Evolutionary conservation across 2,329 filamentous ascomycete species (phyloP).

Genomic region (Paracorniculantispora psalliotae): DNA sequence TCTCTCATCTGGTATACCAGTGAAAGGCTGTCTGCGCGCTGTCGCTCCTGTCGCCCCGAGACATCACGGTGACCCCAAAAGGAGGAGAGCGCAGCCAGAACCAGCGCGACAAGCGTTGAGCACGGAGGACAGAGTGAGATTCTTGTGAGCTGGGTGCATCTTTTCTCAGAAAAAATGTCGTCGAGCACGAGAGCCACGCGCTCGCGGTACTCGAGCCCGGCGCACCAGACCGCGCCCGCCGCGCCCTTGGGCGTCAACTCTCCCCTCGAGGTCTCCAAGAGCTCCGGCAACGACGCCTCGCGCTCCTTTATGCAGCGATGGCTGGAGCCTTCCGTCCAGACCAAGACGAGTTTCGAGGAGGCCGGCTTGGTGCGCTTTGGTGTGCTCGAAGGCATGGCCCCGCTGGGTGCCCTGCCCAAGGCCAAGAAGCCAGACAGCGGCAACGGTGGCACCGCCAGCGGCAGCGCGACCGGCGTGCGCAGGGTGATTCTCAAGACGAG

Average conservation of each 20-base stretch:
- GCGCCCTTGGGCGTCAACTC: slow-evolving; percentile 21
- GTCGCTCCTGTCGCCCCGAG: background rate
- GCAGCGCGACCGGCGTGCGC: slow-evolving; percentile 26
- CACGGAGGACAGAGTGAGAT: slow-evolving; percentile 6
- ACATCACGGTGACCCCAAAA: background rate
- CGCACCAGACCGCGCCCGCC: slow-evolving; percentile 24
- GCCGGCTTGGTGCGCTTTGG: slow-evolving; percentile 67
- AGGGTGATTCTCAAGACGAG: slow-evolving; percentile 43
- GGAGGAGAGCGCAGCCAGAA: background rate
- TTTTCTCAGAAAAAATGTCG: slow-evolving; percentile 30
- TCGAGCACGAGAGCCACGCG: slow-evolving; percentile 45
- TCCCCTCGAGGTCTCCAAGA: slow-evolving; percentile 34
- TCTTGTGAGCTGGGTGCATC: slow-evolving; percentile 16
- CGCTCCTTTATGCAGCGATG: slow-evolving; percentile 51
- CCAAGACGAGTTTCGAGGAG: slow-evolving; percentile 71
- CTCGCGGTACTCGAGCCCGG: slow-evolving; percentile 54
- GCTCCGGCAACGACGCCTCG: slow-evolving; percentile 32
- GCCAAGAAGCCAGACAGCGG: slow-evolving; percentile 35
- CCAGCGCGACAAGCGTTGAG: background rate
- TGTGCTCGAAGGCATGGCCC: slow-evolving; percentile 78
- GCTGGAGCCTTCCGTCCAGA: slow-evolving; percentile 55
- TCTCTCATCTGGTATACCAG: background rate
- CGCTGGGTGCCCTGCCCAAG: slow-evolving; percentile 69
- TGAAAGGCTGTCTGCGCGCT: background rate
- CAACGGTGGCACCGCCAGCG: slow-evolving; percentile 15